phyloP scores from a whole-genome alignment of 1,284 basidiomycete genomes.

The Sporisorium scitamineum region DNA sequence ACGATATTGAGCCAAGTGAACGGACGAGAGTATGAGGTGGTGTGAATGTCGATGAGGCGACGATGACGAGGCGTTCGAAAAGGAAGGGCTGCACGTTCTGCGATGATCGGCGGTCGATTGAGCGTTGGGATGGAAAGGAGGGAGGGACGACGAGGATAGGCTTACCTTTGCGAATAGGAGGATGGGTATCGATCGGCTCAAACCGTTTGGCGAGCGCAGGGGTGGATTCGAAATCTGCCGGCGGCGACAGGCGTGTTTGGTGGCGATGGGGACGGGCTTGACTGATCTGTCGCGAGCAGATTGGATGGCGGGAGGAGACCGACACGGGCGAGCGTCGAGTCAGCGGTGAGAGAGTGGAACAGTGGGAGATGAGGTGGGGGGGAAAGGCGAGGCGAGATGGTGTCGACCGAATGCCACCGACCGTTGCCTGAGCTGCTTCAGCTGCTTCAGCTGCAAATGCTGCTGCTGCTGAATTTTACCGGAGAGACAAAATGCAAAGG shows the following conservation, averaged over 20 bases:
- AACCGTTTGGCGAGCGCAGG: neutral
- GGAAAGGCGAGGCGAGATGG: neutral
- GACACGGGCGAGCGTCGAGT: constrained; percentile 1
- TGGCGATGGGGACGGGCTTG: neutral
- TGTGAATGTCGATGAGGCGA: neutral
- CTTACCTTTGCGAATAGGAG: constrained; percentile 1
- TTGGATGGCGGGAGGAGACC: neutral
- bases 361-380: constrained; percentile 3
- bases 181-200: neutral
- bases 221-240: neutral
- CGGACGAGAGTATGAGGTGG: neutral
- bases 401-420: constrained; percentile 4
- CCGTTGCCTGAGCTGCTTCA: neutral
- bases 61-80: neutral
- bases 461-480: constrained; percentile 2
- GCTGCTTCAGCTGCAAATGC: constrained; percentile 1
- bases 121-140: neutral
- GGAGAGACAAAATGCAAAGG: neutral
- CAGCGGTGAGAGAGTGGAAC: neutral
- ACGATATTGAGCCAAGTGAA: neutral
- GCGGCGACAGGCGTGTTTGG: constrained; percentile 4
- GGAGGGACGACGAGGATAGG: neutral
- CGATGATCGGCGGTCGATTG: neutral
- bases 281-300: neutral
- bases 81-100: neutral